A percentile compares a stretch with the other conserved stretches of the same genome.
Conservation (phyloP, 331 rosid genomes). For the Arachis monticola region DNA sequence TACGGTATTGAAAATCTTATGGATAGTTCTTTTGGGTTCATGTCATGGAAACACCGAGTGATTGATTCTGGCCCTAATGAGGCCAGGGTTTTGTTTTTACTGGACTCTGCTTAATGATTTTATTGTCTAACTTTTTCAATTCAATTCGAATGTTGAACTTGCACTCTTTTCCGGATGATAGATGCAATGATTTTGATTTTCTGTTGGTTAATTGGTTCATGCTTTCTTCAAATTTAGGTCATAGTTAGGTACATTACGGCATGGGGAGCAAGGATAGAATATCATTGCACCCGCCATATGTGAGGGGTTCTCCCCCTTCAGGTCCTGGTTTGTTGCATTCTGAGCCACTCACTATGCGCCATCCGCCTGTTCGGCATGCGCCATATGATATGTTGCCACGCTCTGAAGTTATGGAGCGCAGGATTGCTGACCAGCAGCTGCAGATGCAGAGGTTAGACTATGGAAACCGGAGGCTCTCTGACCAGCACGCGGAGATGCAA, state of each 20-base stretch:
- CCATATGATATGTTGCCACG: slow-evolving; percentile 66
- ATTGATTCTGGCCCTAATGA: too few species aligned
- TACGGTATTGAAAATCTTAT: too few species aligned
- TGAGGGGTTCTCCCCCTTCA: slow-evolving; percentile 60
- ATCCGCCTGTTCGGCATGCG: slow-evolving; percentile 32
- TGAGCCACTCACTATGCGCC: slow-evolving; percentile 6
- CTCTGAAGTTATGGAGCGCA: slow-evolving; percentile 81
- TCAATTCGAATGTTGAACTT: background rate
- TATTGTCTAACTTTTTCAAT: background rate
- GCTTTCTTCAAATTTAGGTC: background rate
- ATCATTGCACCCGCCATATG: slow-evolving; percentile 51
- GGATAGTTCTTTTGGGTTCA: too few species aligned
- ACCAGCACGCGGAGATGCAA: slow-evolving; percentile 87
- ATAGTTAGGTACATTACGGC: slow-evolving; percentile 14
- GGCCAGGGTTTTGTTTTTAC: background rate
- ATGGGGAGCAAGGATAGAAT: slow-evolving; percentile 84
- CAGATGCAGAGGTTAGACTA: too few species aligned
- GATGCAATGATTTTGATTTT: background rate
- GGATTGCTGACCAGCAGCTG: slow-evolving; percentile 46
- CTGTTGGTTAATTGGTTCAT: background rate
- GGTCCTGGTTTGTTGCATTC: slow-evolving; percentile 42
- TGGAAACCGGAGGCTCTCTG: background rate
- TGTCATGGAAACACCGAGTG: too few species aligned
- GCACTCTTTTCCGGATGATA: background rate
- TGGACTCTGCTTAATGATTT: background rate